phyloP scores from a whole-genome alignment of 1,284 basidiomycete species.

The Malassezia globosa region DNA sequence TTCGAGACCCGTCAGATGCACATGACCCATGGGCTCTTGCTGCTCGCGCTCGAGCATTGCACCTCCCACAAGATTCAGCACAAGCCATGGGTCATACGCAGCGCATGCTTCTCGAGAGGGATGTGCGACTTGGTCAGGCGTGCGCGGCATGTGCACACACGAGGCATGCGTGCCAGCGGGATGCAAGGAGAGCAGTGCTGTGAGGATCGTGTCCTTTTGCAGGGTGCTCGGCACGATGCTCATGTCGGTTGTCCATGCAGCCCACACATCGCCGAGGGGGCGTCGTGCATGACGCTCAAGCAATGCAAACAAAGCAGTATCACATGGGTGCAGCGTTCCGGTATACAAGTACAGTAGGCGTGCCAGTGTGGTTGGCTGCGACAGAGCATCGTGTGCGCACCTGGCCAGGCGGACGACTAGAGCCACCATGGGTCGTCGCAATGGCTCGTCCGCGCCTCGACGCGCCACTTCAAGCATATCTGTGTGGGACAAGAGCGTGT shows the following conservation, averaged over 20 bases:
- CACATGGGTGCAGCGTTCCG: conserved; percentile 58
- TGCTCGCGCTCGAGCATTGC: conserved; percentile 53
- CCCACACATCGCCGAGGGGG: conserved; percentile 49
- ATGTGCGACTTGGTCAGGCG: not conserved
- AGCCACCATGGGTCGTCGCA: conserved; percentile 7
- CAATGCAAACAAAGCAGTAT: conserved; percentile 60
- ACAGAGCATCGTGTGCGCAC: conserved; percentile 56
- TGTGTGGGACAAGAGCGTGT: conserved; percentile 23
- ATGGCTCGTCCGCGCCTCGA: conserved; percentile 22
- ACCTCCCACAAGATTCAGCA: conserved; percentile 60
- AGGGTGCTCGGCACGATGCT: conserved; percentile 3
- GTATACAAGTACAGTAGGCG: conserved; percentile 59
- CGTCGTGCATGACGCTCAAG: conserved; percentile 67
- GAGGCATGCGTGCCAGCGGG: conserved; percentile 60
- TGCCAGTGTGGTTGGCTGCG: conserved; percentile 63
- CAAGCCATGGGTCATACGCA: conserved; percentile 69
- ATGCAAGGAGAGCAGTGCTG: conserved; percentile 63
- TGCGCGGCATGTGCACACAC: conserved; percentile 60
- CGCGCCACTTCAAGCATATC: conserved; percentile 18
- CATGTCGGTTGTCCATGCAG: conserved; percentile 9
- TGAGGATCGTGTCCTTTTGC: conserved; percentile 47
- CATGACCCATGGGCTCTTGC: not conserved
- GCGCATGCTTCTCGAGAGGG: no score
- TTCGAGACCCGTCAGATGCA: conserved; percentile 54
- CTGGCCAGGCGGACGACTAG: conserved; percentile 5